These are phyloP conservation scores for Thuidium tamariscinum DNA, from an alignment of 225 moss, liverwort and hornwort species.

Conservation along the genomic window DNA sequence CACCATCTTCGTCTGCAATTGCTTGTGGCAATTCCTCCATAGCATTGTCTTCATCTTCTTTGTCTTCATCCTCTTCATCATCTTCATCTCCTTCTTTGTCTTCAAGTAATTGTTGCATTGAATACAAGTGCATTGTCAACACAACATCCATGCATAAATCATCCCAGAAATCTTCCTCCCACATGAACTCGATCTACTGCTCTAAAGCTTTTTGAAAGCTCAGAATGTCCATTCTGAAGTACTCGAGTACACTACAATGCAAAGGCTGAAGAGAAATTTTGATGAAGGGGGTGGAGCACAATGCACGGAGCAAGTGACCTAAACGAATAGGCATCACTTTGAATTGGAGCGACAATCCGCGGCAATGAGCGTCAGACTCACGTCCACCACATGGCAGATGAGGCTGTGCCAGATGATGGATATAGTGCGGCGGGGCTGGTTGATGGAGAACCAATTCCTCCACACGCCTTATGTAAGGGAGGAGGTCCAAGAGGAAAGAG, in stretches of 20 bases:
- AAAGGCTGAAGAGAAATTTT: not conserved
- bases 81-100: not conserved
- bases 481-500: too few relatives aligned
- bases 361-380: not conserved
- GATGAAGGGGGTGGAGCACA: not conserved
- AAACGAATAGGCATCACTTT: not conserved
- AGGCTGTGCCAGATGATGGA: too few relatives aligned
- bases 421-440: fast-evolving
- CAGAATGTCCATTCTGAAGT: not conserved
- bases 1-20: not conserved
- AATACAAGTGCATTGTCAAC: not conserved
- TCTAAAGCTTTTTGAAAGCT: not conserved
- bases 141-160: not conserved
- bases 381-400: not conserved
- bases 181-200: not conserved
- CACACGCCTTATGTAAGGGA: not conserved
- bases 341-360: not conserved
- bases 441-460: not conserved
- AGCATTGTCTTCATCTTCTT: not conserved
- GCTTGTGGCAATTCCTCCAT: not conserved
- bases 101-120: not conserved
- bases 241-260: not conserved
- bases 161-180: not conserved
- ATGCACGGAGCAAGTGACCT: not conserved
- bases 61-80: not conserved